Conservation (phyloP, 139 green algal genomes). For the Coelastrella sp. region DNA sequence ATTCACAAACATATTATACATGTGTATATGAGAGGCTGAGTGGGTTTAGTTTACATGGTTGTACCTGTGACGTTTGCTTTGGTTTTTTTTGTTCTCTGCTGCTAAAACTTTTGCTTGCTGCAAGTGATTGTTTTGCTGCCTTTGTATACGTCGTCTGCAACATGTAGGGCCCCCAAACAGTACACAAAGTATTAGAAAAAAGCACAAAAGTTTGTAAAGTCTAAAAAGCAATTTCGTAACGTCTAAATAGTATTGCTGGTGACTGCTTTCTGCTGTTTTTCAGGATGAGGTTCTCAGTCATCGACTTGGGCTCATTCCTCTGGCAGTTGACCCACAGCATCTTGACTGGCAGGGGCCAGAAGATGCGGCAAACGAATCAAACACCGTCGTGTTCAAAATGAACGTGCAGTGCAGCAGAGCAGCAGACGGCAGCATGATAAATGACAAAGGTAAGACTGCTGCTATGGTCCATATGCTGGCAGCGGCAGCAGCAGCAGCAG, state of each 20-base stretch:
- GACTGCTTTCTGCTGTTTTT: neutral
- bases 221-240: too few relatives aligned
- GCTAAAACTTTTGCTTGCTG: neutral
- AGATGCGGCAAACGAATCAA: constrained; percentile 71
- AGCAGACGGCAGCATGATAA: constrained; percentile 41
- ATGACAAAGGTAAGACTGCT: constrained; percentile 65
- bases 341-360: constrained; percentile 70
- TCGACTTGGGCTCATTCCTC: constrained; percentile 91
- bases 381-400: constrained; percentile 80
- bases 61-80: neutral
- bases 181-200: too few relatives aligned
- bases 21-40: neutral
- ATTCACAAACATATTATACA: neutral
- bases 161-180: too few relatives aligned
- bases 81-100: neutral
- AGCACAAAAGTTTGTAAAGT: too few relatives aligned
- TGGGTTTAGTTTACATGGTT: neutral
- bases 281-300: constrained; percentile 95
- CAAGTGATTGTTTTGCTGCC: too few relatives aligned
- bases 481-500: too few relatives aligned
- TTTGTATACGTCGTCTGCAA: too few relatives aligned
- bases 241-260: too few relatives aligned
- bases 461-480: too few relatives aligned
- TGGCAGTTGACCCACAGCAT: constrained; percentile 83
- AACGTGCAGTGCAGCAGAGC: constrained; percentile 57